Evolutionary conservation across 129 eudicot genomes (phyloP), one percentile per base, ranked within the genome.

Genomic region (Artemisia annua): DNA sequence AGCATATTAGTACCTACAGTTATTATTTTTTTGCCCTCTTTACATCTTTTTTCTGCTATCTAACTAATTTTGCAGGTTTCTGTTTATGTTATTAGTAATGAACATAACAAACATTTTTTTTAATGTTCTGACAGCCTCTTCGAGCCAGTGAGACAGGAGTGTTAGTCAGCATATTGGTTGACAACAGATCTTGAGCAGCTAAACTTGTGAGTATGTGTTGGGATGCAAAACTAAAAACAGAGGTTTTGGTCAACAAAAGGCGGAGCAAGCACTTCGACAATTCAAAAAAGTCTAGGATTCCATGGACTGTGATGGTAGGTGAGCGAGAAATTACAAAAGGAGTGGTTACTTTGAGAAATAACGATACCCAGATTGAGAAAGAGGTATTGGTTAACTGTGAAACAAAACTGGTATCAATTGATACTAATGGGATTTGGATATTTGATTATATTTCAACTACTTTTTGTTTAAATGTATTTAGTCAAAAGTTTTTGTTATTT

Each of bases 61-160:
- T 1, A 20, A 20, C 22, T 20, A 1, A 20, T 20, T 20, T 20
- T 0, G 22, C 22, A 20, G n/a, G n/a, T 20, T 20, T 20, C 0
- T 20, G 22, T 20, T 20, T 20, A 20, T 20, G 22, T 20, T 20
- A 20, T 20, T 20, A 20, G 22, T 20, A 20, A 20, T 20, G 22
- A 20, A 20, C 22, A 20, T 20, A 20, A 20, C 22, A 20, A 20
- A 20, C 22, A 20, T 20, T 20, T 20, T 20, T 20, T 20, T 20
- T 20, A 20, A 20, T 20, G 22, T 20, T 20, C 22, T 0, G 22
- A 20, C 1, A 20, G 22, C 22, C 22, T 20, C 22, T 83, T 4
- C 82, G 98, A 66, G 92, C 95, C 46, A 75, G 81, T 54, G 96
- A 92, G 76, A 92, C 98, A 12, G 84, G 87, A 77, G 92, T 92